Percentiles rank a stretch among this genome's conserved stretches.
Conservation (phyloP, 2,329 filamentous ascomycete genomes). For the Chaetomium globosum region DNA sequence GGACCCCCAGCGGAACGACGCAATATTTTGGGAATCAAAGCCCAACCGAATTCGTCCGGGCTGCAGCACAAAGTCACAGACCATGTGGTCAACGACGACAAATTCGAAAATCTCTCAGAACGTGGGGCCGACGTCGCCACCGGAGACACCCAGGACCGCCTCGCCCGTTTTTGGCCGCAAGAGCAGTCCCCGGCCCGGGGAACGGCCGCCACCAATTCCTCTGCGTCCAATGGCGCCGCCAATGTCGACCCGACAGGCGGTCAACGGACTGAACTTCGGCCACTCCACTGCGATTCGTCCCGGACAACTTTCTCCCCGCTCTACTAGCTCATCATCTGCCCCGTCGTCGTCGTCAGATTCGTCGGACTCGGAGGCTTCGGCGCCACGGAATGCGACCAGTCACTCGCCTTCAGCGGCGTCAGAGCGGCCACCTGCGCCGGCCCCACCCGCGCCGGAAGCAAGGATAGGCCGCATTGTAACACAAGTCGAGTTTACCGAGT, state of each 20-base stretch:
- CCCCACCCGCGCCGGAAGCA: constrained; percentile 27
- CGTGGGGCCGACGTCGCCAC: constrained; percentile 48
- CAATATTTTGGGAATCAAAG: constrained; percentile 26
- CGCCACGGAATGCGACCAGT: constrained; percentile 20
- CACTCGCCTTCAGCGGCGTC: constrained; percentile 34
- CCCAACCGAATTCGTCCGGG: constrained; percentile 29
- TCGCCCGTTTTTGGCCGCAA: constrained; percentile 41
- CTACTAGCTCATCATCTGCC: constrained; percentile 42
- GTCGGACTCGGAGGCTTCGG: constrained; percentile 22
- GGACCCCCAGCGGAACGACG: constrained; percentile 21
- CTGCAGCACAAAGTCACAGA: constrained; percentile 31
- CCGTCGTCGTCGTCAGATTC: constrained; percentile 39
- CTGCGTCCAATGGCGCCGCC: constrained; percentile 38
- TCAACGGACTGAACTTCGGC: constrained; percentile 41
- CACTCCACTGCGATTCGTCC: constrained; percentile 41
- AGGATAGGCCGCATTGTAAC: constrained; percentile 30
- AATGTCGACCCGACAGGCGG: constrained; percentile 39
- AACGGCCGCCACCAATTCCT: constrained; percentile 29
- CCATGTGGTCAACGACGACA: constrained; percentile 46
- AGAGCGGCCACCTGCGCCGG: constrained; percentile 27
- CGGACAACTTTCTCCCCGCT: constrained; percentile 46
- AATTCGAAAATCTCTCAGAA: constrained; percentile 42
- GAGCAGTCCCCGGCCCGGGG: constrained; percentile 34
- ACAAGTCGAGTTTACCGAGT: constrained; percentile 41
- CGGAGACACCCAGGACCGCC: constrained; percentile 47